Base-by-base conservation (phyloP, 1,284 basidiomycete genomes). In the Malassezia equina region DNA sequence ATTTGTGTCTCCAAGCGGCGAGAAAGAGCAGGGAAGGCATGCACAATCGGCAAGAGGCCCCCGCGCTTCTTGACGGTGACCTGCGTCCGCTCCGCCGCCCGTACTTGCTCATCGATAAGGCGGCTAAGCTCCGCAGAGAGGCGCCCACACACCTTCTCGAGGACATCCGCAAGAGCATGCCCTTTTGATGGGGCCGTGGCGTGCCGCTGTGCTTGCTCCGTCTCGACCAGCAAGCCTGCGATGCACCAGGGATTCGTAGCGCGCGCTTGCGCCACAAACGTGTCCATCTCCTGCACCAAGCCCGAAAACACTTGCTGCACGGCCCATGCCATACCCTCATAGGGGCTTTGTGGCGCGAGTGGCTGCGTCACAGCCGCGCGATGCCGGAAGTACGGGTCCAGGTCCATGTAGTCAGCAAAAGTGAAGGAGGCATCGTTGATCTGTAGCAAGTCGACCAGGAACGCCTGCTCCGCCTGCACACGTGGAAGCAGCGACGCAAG, bases 271-370 rank as follows among this genome's bases (percentile, higher is more conserved):
- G 32, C 23, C n/a, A 51, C 29, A 85, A 89, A 95, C 7, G 79
- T 76, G 75, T 88, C 89, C 58, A 94, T 65, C 71, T 94, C 90
- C 1, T 80, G 79, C 4, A 86, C 84, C 17, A 98, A 77, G 77
- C 93, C 96, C 7, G 90, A 88, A 75, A 96, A 98, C 55, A 96
- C 90, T 45, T 94, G 78, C 63, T 96, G 91, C 84, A 96, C 83
- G 17, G 89, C 88, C 2, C 55, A 59, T 39, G 64, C 62, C 69
- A 74, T 70, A 47, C 68, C 66, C 15, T 64, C 51, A 36, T 68
- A 46, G 3, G 65, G 61, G 3, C 62, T 64, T 0, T 44, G 23
- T n/a, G 42, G 11, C 11, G 54, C 3, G 2, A 34, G 9, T 4
- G 48, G 9, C 36, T n/a, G 40, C 32, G 42, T 52, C 9, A 48